Evolutionary conservation across 352 stramenopile species (phyloP), one percentile per base, ranked within the genome.

Genomic region (Phytophthora vignae): DNA sequence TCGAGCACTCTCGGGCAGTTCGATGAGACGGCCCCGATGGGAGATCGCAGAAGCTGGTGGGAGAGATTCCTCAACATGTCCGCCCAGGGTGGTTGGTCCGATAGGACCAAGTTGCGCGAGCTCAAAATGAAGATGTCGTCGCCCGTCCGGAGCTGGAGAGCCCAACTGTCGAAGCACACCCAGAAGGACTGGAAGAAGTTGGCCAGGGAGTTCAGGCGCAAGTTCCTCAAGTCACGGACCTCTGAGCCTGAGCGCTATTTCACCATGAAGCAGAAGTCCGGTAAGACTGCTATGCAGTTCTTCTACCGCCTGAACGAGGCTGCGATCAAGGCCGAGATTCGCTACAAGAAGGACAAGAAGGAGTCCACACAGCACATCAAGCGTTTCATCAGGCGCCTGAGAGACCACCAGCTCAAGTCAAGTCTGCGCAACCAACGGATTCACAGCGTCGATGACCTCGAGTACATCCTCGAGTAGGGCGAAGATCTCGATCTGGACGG

Each of bases 71-170:
- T n/a, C 14, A 63, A 63, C 42, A 42, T 55, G 56, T 54, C 17
- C 10, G 17, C 27, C 8, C 40, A 63, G 14, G 56, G 56, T 42
- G 56, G 56, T 0, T 64, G 25, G 40, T 33, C 40, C 2, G 40
- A 55, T 0, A 21, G 33, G 10, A 27, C 27, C 14, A 55, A 54
- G 57, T 1, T 64, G 3, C 3, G 22, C 2, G 57, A 64, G 2
- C 40, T 64, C 3, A 55, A 64, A 42, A 64, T 64, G 40, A 64
- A 53, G 38, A 53, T 62, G 55, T 9, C 57, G 0, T 29, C 27
- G 1, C 15, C 42, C 1, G 57, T 64, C 15, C 44, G 42, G 15
- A 64, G 54, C 10, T 64, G 40, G 40, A 25, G 40, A 5, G 40
- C 40, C 11, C 57, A 64, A 8, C 42, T 64, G 2, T 44, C 57